A percentile compares a stretch with the other conserved stretches of the same genome.
phyloP scores from a whole-genome alignment of 768 basidiomycete species.

The Roridomyces roridus region DNA sequence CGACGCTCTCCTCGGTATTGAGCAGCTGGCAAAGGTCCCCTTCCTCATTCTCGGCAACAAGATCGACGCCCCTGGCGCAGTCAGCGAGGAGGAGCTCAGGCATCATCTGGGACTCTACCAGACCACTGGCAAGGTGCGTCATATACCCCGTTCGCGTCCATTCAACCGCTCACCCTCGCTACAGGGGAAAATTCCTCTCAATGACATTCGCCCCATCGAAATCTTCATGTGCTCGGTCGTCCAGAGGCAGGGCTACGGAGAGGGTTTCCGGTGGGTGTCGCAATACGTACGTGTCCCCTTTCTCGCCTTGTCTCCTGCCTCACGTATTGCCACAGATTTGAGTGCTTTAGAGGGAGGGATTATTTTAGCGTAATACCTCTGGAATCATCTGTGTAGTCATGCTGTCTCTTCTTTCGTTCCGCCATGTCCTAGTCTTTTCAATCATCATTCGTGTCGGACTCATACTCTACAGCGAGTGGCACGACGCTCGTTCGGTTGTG shows the following conservation, averaged over 20 bases:
- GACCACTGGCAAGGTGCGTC: slow-evolving; percentile 95
- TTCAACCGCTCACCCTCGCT: slow-evolving; percentile 5
- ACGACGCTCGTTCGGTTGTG: slow-evolving; percentile 79
- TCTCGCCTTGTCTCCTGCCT: not conserved
- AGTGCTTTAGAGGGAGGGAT: slow-evolving; percentile 21
- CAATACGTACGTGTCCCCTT: slow-evolving; percentile 81
- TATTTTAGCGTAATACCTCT: not conserved
- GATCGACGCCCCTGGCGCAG: slow-evolving; percentile 98
- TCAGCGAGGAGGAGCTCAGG: slow-evolving; percentile 96
- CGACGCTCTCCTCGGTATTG: slow-evolving; percentile 93
- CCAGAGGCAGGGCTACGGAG: slow-evolving; percentile 97
- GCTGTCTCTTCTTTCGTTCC: slow-evolving; percentile 48
- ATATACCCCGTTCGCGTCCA: not conserved
- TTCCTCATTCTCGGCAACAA: slow-evolving; percentile 99
- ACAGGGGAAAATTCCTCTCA: slow-evolving; percentile 96
- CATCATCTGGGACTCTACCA: slow-evolving; percentile 96
- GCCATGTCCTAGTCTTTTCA: slow-evolving; percentile 58
- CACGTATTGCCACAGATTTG: slow-evolving; percentile 41
- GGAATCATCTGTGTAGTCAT: slow-evolving; percentile 11
- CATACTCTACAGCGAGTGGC: slow-evolving; percentile 89
- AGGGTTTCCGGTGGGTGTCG: slow-evolving; percentile 96
- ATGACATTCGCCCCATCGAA: slow-evolving; percentile 97
- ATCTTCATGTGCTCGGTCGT: slow-evolving; percentile 99
- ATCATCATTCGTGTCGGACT: slow-evolving; percentile 68
- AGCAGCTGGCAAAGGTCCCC: slow-evolving; percentile 93